Evolutionary conservation across 306 rosid genomes (phyloP), one percentile per base, ranked within the genome.

Genomic region (Cucurbita maxima): DNA sequence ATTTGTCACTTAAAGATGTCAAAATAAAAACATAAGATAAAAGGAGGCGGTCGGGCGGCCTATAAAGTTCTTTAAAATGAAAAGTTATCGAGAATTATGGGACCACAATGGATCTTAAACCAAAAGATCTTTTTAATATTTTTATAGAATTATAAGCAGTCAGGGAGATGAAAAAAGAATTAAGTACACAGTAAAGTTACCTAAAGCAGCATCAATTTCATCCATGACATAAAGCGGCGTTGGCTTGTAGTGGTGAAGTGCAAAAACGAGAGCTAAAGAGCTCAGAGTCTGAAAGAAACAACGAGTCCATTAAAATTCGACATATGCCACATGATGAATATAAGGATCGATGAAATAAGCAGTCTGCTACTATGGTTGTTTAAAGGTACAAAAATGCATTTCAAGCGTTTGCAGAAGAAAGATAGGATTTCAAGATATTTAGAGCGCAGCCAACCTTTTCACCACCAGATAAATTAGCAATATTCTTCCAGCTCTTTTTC

Each of bases 221-320:
- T 94, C 98, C 98, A 94, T 94, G 12, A 94, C 98, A 74, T 94
- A 94, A 62, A 94, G 92, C 1, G 97, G 98, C 10, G 98, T 94
- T 15, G 97, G 98, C 87, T 90, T 94, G 84, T 90, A 90, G 86
- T 94, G 98, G 81, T 94, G 98, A 79, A 94, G 92, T 18, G 98
- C 98, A 52, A 94, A 94, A 62, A 94, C 97, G 71, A 94, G 98
- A 79, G 98, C 98, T 84, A 94, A 76, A 44, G 98, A 94, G 77
- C 98, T 94, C 75, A 94, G 87, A 67, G 98, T 94, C 98, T 94
- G 96, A 80, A 77, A 77, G 74, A 12, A 63, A 82, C 73, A 71
- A 30, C 73, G 69, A 50, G 41, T 43, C 37, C 71, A 71, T 51
- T 15, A 14, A 30, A 41, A 74, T 45, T 30, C 13, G 20, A n/a